Evolutionary conservation across 192 early-diverging fungal genomes (phyloP).

Genomic region (Coemansia sp.): DNA sequence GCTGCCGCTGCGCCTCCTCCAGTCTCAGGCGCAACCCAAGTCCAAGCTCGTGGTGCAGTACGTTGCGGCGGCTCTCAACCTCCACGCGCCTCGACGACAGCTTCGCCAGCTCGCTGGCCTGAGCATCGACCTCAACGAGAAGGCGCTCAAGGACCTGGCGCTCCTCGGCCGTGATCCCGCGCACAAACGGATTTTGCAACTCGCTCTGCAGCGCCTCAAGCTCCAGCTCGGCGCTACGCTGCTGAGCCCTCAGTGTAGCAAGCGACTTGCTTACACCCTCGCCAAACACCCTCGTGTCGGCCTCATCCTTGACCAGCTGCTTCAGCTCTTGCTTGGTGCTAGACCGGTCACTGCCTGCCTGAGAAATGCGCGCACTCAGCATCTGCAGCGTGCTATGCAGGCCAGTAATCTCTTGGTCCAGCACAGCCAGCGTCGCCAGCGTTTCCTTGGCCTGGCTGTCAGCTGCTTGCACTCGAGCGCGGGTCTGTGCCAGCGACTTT

Average conservation of each 20-base stretch:
- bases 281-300: conserved; percentile 37
- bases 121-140: conserved; percentile 51
- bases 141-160: conserved; percentile 55
- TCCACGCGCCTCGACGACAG: conserved; percentile 56
- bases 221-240: conserved; percentile 37
- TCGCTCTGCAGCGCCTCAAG: conserved; percentile 61
- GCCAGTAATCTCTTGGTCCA: conserved; percentile 65
- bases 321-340: conserved; percentile 58
- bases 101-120: conserved; percentile 59
- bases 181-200: conserved; percentile 57
- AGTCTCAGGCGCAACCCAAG: conserved; percentile 66
- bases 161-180: conserved; percentile 58
- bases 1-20: conserved; percentile 65
- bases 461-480: conserved; percentile 20
- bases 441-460: conserved; percentile 26
- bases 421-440: conserved; percentile 17
- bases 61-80: conserved; percentile 69
- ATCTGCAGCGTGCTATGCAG: conserved; percentile 60
- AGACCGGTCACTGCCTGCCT: conserved; percentile 59
- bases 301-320: conserved; percentile 64
- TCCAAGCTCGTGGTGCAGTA: conserved; percentile 69
- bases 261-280: conserved; percentile 44
- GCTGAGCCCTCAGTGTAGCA: conserved; percentile 27
- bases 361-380: conserved; percentile 53
- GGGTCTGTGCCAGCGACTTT: conserved; percentile 53